phyloP scores from a whole-genome alignment of 1,284 basidiomycete species.

The Moesziomyces sp. region DNA sequence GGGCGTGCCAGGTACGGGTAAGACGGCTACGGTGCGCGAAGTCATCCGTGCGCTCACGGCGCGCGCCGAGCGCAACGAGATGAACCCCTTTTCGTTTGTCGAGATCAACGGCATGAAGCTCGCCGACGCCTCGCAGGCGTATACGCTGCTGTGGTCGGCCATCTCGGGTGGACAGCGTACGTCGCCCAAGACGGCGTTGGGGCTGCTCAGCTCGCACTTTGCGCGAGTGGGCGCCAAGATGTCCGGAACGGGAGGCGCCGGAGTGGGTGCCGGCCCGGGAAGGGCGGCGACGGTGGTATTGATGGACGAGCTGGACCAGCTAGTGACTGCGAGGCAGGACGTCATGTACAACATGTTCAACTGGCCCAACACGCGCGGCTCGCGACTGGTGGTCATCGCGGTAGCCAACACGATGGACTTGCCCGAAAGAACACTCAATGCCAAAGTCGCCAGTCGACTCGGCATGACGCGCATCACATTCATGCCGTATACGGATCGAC shows the following conservation, averaged over 20 bases:
- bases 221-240: constrained; percentile 32
- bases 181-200: constrained; percentile 58
- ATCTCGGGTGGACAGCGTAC: constrained; percentile 50
- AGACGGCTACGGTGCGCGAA: constrained; percentile 91
- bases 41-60: constrained; percentile 77
- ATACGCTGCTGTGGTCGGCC: constrained; percentile 62
- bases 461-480: constrained; percentile 97
- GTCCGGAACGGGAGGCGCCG: constrained; percentile 27
- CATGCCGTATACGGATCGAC: constrained; percentile 83
- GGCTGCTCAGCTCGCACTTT: constrained; percentile 52
- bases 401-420: constrained; percentile 99
- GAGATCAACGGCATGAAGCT: constrained; percentile 94
- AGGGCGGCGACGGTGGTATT: constrained; percentile 80
- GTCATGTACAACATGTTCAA: constrained; percentile 99
- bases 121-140: constrained; percentile 61
- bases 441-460: constrained; percentile 89
- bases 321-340: constrained; percentile 94
- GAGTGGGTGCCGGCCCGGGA: constrained; percentile 35
- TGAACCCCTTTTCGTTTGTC: constrained; percentile 91
- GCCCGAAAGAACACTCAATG: constrained; percentile 90
- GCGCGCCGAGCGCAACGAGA: constrained; percentile 74
- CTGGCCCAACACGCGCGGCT: constrained; percentile 90
- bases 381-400: constrained; percentile 91
- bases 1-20: constrained; percentile 88
- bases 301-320: constrained; percentile 97